Conservation (phyloP, 768 basidiomycete genomes). For the Collybiopsis confluens region DNA sequence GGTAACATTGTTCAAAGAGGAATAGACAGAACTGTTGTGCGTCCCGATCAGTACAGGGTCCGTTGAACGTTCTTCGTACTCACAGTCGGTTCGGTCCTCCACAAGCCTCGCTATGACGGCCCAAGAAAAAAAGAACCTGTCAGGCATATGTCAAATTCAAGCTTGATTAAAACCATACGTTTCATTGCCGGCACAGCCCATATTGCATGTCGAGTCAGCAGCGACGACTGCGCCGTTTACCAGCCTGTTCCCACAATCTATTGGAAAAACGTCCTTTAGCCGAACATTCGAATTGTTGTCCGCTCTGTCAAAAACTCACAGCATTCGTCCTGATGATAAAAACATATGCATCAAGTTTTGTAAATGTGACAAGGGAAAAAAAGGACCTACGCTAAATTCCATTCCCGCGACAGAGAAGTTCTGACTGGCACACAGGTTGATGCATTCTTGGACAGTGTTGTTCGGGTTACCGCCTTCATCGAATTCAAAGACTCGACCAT, state of each 20-base stretch:
- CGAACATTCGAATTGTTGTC: background rate
- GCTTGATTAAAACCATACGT: conserved; percentile 51
- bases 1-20: conserved; percentile 44
- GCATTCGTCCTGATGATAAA: conserved; percentile 31
- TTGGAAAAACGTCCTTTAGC: background rate
- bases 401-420: conserved; percentile 66
- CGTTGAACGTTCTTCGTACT: background rate
- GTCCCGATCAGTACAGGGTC: background rate
- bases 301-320: conserved; percentile 28
- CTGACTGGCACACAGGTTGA: conserved; percentile 47
- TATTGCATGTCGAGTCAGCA: conserved; percentile 54
- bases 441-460: conserved; percentile 62
- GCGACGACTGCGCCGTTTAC: conserved; percentile 54
- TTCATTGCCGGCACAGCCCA: conserved; percentile 68
- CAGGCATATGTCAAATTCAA: too few species aligned
- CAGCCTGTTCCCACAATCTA: conserved; percentile 70
- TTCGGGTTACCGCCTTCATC: conserved; percentile 29
- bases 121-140: too few species aligned
- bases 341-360: conserved; percentile 4
- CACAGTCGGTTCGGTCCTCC: conserved; percentile 65
- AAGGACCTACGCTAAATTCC: conserved; percentile 55
- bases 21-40: conserved; percentile 56
- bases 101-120: conserved; percentile 66
- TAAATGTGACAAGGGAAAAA: background rate
- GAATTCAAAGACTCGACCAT: conserved; percentile 56